A percentile compares a stretch with the other conserved stretches of the same genome.
Conservation (phyloP, 495 filamentous ascomycete genomes). For the Parachaetomium inaequale region DNA sequence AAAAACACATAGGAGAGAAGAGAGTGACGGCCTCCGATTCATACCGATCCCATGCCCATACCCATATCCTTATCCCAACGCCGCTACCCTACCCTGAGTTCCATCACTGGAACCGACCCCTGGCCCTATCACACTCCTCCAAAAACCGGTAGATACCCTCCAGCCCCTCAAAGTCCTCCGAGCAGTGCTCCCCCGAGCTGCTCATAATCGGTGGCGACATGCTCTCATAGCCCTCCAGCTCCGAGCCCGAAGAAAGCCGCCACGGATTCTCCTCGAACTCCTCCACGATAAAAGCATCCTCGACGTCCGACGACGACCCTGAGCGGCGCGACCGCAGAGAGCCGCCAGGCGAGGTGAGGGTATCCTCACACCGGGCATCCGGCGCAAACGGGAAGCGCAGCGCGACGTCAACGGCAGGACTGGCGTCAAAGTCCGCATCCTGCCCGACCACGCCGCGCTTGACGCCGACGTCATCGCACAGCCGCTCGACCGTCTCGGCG, state of each 20-base stretch:
- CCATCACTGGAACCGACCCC: conserved; percentile 29
- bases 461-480: conserved; percentile 85
- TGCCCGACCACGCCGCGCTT: conserved; percentile 71
- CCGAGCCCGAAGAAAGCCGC: conserved; percentile 33
- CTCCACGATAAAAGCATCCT: conserved; percentile 39
- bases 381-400: conserved; percentile 84
- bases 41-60: not conserved
- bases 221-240: conserved; percentile 48
- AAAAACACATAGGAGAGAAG: conserved; percentile 8
- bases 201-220: conserved; percentile 44
- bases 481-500: conserved; percentile 70
- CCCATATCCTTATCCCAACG: conserved; percentile 6
- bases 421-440: conserved; percentile 67
- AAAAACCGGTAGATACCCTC: conserved; percentile 87
- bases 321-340: conserved; percentile 46
- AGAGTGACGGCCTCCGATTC: conserved; percentile 9
- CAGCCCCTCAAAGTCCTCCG: conserved; percentile 67
- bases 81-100: not conserved
- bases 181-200: conserved; percentile 44
- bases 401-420: conserved; percentile 64
- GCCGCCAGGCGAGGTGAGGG: conserved; percentile 50
- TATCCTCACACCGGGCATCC: conserved; percentile 36
- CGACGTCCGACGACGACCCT: conserved; percentile 40
- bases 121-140: conserved; percentile 73
- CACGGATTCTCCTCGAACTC: conserved; percentile 46